These are phyloP conservation scores for Pythium phragmiticola DNA, from an alignment of 352 stramenopile species.

Conservation along the genomic window DNA sequence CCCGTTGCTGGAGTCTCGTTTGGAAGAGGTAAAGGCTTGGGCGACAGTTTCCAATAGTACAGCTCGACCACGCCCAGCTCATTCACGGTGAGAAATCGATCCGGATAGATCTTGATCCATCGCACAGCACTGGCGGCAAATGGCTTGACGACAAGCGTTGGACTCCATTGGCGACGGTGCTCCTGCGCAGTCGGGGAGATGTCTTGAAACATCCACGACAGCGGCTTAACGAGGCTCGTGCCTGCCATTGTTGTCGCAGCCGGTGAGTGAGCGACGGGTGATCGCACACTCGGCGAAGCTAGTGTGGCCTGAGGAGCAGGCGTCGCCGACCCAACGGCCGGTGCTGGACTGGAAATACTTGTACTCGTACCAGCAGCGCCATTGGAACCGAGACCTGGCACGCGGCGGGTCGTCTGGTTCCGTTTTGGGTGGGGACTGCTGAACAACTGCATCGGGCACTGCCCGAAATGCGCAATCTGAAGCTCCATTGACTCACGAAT, in stretches of 20 bases:
- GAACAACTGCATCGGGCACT: conserved; percentile 97
- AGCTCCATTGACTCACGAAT: conserved; percentile 93
- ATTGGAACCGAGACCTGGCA: conserved; percentile 7
- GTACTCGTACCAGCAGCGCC: conserved; percentile 15
- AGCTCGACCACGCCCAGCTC: conserved; percentile 84
- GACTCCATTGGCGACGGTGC: conserved; percentile 57
- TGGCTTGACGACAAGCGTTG: conserved; percentile 55
- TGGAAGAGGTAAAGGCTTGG: conserved; percentile 38
- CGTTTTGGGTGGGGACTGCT: conserved; percentile 67
- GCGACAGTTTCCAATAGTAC: conserved; percentile 79
- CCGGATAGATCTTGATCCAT: conserved; percentile 69
- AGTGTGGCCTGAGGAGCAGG: neutral
- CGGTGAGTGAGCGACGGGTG: conserved; percentile 12
- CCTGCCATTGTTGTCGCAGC: neutral
- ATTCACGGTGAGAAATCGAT: conserved; percentile 80
- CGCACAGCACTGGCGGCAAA: conserved; percentile 54
- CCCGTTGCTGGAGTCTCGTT: neutral
- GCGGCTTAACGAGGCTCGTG: conserved; percentile 30
- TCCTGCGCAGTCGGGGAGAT: conserved; percentile 51
- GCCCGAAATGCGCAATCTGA: conserved; percentile 99
- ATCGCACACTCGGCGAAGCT: conserved; percentile 6
- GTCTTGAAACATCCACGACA: conserved; percentile 71
- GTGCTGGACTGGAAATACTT: conserved; percentile 21
- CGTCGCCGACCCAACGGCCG: conserved; percentile 3
- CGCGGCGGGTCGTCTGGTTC: conserved; percentile 14